phyloP scores from a whole-genome alignment of 2,329 filamentous ascomycete genomes.

The Fusarium sp. region DNA sequence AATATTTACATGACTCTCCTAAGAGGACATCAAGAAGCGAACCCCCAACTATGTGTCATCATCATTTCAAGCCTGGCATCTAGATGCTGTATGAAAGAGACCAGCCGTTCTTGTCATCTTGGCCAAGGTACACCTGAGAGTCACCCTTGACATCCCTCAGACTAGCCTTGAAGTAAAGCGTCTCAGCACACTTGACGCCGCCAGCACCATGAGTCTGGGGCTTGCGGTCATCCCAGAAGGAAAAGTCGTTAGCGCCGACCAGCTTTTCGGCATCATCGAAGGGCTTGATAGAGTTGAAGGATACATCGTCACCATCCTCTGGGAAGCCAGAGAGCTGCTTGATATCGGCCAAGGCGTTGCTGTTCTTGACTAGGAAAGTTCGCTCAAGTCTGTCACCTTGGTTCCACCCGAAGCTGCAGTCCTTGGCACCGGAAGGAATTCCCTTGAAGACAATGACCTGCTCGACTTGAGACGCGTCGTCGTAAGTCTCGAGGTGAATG shows the following conservation, averaged over 20 bases:
- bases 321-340: constrained; percentile 45
- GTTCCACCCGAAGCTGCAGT: constrained; percentile 47
- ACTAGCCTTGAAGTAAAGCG: constrained; percentile 45
- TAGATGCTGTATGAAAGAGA: constrained; percentile 34
- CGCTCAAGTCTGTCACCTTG: constrained; percentile 53
- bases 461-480: constrained; percentile 41
- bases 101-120: constrained; percentile 48
- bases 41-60: background rate
- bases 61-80: background rate
- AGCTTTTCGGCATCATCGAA: constrained; percentile 33
- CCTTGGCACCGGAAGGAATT: constrained; percentile 45
- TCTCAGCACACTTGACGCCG: constrained; percentile 42
- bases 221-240: constrained; percentile 43
- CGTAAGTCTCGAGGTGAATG: constrained; percentile 41
- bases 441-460: constrained; percentile 50
- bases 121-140: constrained; percentile 46
- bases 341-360: constrained; percentile 39
- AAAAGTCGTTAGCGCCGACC: constrained; percentile 45
- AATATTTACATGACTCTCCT: background rate
- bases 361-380: constrained; percentile 51
- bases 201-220: constrained; percentile 38
- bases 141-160: constrained; percentile 35
- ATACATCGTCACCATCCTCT: constrained; percentile 27
- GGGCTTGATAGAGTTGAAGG: constrained; percentile 39
- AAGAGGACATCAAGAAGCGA: background rate